A percentile compares a stretch with the other conserved stretches of the same genome.
Evolutionary conservation across 1,284 basidiomycete genomes (phyloP).

Genomic region (Malassezia obtusa): DNA sequence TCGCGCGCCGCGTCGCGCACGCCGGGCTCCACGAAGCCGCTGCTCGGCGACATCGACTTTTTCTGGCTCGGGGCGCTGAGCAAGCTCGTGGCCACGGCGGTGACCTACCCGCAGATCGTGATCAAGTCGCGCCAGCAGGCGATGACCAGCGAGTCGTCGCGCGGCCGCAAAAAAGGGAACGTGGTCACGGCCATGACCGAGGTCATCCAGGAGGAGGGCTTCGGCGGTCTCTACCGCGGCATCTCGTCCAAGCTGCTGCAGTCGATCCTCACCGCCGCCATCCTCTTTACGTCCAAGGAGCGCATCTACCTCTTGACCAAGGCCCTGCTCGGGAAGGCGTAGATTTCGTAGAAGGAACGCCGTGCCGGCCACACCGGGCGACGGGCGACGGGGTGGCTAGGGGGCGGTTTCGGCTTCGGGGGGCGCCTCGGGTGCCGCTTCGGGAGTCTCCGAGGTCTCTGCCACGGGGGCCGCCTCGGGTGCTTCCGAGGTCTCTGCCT

Average conservation of each 20-base stretch:
- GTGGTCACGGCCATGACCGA: conserved; percentile 47
- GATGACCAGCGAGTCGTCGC: conserved; percentile 21
- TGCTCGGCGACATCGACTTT: conserved; percentile 42
- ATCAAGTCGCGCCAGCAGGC: conserved; percentile 47
- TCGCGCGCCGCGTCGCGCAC: conserved; percentile 21
- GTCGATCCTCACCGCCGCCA: conserved; percentile 43
- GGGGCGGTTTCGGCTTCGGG: too few relatives aligned
- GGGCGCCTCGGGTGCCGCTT: too few relatives aligned
- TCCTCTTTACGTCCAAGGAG: conserved; percentile 46
- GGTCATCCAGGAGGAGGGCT: conserved; percentile 38
- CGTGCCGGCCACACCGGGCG: too few relatives aligned
- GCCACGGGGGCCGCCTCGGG: too few relatives aligned
- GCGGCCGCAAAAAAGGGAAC: conserved; percentile 26
- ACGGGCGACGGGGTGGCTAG: too few relatives aligned
- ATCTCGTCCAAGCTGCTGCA: conserved; percentile 44
- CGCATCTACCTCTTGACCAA: conserved; percentile 38
- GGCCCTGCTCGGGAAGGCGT: neutral
- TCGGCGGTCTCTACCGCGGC: conserved; percentile 44
- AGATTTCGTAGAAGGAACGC: too few relatives aligned
- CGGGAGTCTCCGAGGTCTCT: too few relatives aligned
- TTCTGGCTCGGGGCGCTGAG: conserved; percentile 45
- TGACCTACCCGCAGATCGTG: conserved; percentile 47
- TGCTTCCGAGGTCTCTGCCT: too few relatives aligned
- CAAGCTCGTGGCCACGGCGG: conserved; percentile 44
- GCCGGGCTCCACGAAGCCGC: conserved; percentile 14